Percentiles rank a stretch among this genome's conserved stretches.
phyloP scores from a whole-genome alignment of 228 moss, liverwort and hornwort genomes.

The Sphagnum magellanicum region DNA sequence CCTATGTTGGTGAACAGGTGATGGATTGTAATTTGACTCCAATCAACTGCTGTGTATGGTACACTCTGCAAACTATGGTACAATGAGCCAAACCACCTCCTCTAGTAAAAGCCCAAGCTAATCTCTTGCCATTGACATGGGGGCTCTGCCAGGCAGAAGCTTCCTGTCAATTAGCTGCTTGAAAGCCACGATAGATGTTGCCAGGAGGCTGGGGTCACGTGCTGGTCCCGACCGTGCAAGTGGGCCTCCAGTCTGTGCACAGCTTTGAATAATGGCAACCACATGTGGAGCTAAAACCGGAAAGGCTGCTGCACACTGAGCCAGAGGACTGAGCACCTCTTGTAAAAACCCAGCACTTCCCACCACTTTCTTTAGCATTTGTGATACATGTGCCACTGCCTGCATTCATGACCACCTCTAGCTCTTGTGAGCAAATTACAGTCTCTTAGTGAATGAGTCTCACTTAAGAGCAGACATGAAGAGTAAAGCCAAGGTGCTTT shows the following conservation, averaged over 20 bases:
- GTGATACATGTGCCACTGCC: conserved; percentile 79
- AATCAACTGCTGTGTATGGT: too few species aligned
- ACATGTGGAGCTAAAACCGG: conserved; percentile 81
- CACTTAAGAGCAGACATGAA: too few species aligned
- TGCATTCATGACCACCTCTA: conserved; percentile 19
- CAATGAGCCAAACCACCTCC: too few species aligned
- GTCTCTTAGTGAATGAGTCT: too few species aligned
- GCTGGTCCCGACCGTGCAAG: conserved; percentile 68
- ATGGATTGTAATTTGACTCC: too few species aligned
- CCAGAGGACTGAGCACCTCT: conserved; percentile 70
- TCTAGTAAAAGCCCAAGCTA: too few species aligned
- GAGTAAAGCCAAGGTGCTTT: too few species aligned
- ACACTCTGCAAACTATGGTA: too few species aligned
- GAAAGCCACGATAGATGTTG: conserved; percentile 77
- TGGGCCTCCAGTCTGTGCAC: conserved; percentile 86
- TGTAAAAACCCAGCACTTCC: conserved; percentile 77
- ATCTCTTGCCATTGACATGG: neutral
- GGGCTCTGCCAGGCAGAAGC: conserved; percentile 80
- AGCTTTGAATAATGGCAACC: conserved; percentile 76
- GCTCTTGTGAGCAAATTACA: neutral
- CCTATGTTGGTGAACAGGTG: too few species aligned
- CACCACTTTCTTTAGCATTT: conserved; percentile 79
- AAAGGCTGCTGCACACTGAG: conserved; percentile 78
- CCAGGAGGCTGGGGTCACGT: conserved; percentile 73
- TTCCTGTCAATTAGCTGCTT: conserved; percentile 73